Base-by-base conservation (phyloP, 2,329 filamentous ascomycete species). In the Hypoxylon sp. region DNA sequence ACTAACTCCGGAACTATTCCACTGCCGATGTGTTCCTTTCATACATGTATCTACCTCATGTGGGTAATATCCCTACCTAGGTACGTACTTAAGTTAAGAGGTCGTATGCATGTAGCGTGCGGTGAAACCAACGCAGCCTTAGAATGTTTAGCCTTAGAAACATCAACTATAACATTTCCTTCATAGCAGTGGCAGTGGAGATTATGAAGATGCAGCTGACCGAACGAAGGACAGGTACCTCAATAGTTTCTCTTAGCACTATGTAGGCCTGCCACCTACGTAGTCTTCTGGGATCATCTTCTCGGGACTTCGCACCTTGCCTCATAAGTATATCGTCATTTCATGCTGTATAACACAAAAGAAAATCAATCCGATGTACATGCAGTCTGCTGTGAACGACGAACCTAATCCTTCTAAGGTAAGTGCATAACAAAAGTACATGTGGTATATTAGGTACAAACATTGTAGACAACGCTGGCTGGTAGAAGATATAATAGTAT, bases 121-220 rank as follows among this genome's bases (percentile, higher is more conserved):
- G n/a, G 10, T 52, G 33, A 29, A 52, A 42, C 33, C 22, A 63
- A 52, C 22, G 33, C 26, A 14, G 13, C 19, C 14, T 56, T 22
- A n/a, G 5, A 26, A 52, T 47, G 19, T 57, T 33, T 22, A 48
- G 39, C 24, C 52, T 53, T 58, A 42, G 33, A 52, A 42, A 58
- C 26, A 46, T 11, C 48, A 35, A 37, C 4, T 31, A 22, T 14
- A 35, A 35, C 10, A 5, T 57, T 19, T 8, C 31, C 13, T 55
- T 31, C 26, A 54, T 14, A 2, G 35, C 31, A 17, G 56, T 61
- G 37, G 46, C 22, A 50, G 57, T 61, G 57, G 52, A 37, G 46
- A 42, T 57, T 26, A 47, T 54, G 6, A 31, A 58, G 39, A 57
- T 67, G 67, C 57, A 70, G 26, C 56, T 67, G 58, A 37, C 60